Conservation (phyloP, 352 stramenopile species). For the Globisporangium uncinulatum region DNA sequence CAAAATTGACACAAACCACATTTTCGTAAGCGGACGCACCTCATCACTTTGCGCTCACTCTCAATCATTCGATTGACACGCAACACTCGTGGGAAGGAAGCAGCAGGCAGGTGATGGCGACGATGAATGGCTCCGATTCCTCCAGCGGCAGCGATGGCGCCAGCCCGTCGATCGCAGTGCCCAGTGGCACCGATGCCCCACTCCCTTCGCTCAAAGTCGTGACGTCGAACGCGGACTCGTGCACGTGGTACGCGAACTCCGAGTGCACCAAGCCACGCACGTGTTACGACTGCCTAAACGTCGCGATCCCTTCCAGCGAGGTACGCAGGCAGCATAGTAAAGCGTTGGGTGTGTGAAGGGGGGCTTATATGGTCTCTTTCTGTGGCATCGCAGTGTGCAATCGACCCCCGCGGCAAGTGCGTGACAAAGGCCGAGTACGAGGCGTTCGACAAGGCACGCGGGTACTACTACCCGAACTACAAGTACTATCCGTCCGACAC, state of each 20-base stretch:
- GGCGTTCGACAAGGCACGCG: slow-evolving; percentile 24
- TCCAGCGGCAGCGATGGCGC: not conserved
- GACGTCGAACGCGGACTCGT: slow-evolving; percentile 24
- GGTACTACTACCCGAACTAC: slow-evolving; percentile 41
- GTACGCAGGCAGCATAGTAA: not conserved
- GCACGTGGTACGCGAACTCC: slow-evolving; percentile 25
- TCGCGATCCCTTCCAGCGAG: slow-evolving; percentile 9
- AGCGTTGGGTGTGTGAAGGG: no score
- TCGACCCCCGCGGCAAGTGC: slow-evolving; percentile 28
- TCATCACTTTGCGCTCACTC: not conserved
- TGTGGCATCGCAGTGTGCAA: slow-evolving; percentile 19
- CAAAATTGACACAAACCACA: not conserved
- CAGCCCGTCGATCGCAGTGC: not conserved
- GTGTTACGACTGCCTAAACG: slow-evolving; percentile 59
- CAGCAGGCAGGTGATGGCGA: not conserved
- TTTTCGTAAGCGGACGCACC: not conserved
- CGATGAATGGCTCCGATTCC: not conserved
- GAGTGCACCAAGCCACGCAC: slow-evolving; percentile 31
- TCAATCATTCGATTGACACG: not conserved
- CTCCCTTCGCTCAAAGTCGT: slow-evolving; percentile 21
- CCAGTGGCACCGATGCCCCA: no score
- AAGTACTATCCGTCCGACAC: slow-evolving; percentile 34
- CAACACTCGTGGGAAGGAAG: not conserved
- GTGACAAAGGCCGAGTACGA: slow-evolving; percentile 31
- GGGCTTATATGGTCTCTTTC: not conserved